These are phyloP conservation scores for Anthostomella pinea DNA, from an alignment of 2,329 filamentous ascomycete genomes.

Conservation along the genomic window DNA sequence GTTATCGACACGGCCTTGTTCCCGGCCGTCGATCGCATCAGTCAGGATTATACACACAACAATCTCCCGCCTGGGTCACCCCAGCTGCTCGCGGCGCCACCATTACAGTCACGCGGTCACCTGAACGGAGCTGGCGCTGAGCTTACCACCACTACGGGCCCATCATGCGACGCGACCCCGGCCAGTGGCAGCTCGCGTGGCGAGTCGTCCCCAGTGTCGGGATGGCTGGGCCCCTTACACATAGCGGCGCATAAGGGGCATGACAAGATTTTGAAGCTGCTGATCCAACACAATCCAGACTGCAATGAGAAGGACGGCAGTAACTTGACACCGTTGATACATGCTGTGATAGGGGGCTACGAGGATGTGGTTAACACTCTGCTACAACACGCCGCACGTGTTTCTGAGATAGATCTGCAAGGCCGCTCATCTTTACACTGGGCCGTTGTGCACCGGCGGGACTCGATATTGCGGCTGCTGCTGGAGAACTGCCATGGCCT, in stretches of 20 bases:
- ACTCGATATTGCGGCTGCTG: background rate
- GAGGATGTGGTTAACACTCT: background rate
- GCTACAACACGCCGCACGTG: no score
- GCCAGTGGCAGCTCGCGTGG: no score
- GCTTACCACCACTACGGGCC: no score
- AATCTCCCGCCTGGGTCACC: no score
- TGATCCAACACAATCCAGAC: background rate
- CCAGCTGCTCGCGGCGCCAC: no score
- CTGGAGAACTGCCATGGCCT: background rate
- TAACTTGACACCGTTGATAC: background rate
- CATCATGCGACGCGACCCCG: no score
- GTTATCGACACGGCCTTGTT: no score
- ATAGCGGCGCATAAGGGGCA: slow-evolving; percentile 1
- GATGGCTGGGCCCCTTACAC: slow-evolving; percentile 8
- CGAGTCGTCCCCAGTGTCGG: slow-evolving; percentile 1
- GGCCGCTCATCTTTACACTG: slow-evolving; percentile 1
- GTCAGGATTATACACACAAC: no score
- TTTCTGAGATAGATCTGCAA: background rate
- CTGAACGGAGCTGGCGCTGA: no score
- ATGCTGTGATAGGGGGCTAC: background rate
- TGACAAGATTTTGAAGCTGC: background rate
- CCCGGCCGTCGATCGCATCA: no score
- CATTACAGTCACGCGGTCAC: no score
- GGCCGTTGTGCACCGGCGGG: slow-evolving; percentile 1
- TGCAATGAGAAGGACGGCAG: background rate